A percentile compares a stretch with the other conserved stretches of the same genome.
phyloP scores from a whole-genome alignment of 2,329 filamentous ascomycete species.

The Zymoseptoria pseudotritici region DNA sequence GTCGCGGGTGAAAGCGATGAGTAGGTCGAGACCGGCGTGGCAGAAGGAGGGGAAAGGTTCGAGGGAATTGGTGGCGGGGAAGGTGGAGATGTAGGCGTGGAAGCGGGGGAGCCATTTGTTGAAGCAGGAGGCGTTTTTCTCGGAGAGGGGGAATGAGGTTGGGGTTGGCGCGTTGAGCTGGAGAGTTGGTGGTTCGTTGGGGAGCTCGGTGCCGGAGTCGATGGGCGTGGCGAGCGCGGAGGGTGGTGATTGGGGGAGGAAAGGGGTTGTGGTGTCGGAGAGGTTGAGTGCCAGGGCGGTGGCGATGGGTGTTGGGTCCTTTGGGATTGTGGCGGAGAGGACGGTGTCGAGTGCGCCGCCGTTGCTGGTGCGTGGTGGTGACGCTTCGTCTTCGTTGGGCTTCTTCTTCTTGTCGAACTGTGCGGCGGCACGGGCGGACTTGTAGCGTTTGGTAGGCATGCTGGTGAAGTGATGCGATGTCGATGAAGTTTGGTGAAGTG shows the following conservation, averaged over 20 bases:
- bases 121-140: neutral
- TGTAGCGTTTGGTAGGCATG: neutral
- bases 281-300: neutral
- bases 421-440: neutral
- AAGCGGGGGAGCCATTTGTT: neutral
- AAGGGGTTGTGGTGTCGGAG: neutral
- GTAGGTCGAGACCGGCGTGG: neutral
- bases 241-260: neutral
- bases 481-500: neutral
- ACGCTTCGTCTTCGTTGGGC: neutral
- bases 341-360: neutral
- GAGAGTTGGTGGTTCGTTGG: neutral
- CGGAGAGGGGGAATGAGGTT: neutral
- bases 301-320: neutral
- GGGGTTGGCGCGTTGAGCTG: neutral
- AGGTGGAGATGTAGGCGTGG: neutral
- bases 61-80: neutral
- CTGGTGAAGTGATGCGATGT: neutral
- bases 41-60: neutral
- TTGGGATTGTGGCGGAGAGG: neutral
- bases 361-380: neutral
- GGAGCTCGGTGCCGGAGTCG: neutral
- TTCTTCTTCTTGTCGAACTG: neutral
- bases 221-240: neutral
- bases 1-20: neutral